Evolutionary conservation across 257 asterid genomes (phyloP), one percentile per base, ranked within the genome.

Genomic region (Ligustrum vulgare): DNA sequence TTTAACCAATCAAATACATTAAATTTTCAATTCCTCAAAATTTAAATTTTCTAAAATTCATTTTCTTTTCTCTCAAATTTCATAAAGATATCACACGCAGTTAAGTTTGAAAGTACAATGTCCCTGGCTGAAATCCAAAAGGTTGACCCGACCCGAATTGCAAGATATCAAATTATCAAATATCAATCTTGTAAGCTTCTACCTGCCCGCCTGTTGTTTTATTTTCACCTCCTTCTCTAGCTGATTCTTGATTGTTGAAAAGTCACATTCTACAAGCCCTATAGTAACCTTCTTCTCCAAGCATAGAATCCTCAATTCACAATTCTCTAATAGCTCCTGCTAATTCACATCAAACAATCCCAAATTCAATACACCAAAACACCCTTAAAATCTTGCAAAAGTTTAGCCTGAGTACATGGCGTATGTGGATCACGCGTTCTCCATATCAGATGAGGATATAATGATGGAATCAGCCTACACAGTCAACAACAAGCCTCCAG

Each of bases 381-480:
- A 9, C 2, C 34, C 7, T 25, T 25, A 9, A 60, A 3, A n/a
- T 56, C 34, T 60, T 25, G 16, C 35, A 22, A n/a, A 22, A 23
- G 1, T 60, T 3, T 25, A 60, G 35, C 67, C 63, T 20, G 9
- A 69, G 18, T 32, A 22, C 18, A 94, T 95, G 99, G 99, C 99
- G 69, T 95, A 95, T 54, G 98, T 92, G 18, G 98, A 92, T 90
- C 99, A 93, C 80, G 92, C 99, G 5, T 95, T 95, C 84, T 95
- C 99, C 82, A 95, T 95, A 31, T 89, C 99, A 60, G 99, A 95
- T 72, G 99, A 95, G 80, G 99, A 95, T 74, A 87, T 95, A 68
- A 90, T 95, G 97, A 87, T 95, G 95, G 99, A 84, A 10, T 77
- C 96, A 63, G 78, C 97, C 3, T 93, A 89, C 82, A 79, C 77